Evolutionary conservation across 352 stramenopile species (phyloP).

Genomic region (Phytophthora melonis): DNA sequence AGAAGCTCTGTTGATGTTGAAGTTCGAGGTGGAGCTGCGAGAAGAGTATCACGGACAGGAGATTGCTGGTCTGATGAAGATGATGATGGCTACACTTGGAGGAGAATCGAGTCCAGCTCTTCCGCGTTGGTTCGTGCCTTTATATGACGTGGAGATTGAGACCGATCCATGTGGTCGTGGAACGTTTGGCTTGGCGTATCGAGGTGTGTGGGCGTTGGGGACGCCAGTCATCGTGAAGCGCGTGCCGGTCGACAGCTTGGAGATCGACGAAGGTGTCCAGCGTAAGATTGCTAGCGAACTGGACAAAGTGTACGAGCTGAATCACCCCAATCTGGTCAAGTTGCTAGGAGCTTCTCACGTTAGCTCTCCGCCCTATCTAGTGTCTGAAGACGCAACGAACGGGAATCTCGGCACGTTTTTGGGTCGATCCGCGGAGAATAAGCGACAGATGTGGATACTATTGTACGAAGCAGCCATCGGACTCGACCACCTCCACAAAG

Average conservation of each 20-base stretch:
- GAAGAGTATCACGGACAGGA: no score
- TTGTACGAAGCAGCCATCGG: slow-evolving; percentile 45
- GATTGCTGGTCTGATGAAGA: no score
- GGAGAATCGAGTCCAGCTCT: not conserved
- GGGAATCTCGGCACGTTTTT: slow-evolving; percentile 24
- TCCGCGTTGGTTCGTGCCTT: slow-evolving; percentile 21
- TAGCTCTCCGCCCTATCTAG: slow-evolving; percentile 17
- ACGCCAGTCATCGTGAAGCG: slow-evolving; percentile 42
- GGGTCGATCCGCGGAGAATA: not conserved
- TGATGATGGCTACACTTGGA: not conserved
- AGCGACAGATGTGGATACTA: slow-evolving; percentile 9
- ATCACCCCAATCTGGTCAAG: slow-evolving; percentile 23
- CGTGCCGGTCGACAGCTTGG: slow-evolving; percentile 5
- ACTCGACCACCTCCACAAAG: slow-evolving; percentile 40
- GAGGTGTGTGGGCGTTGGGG: slow-evolving; percentile 17
- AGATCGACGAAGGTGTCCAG: not conserved
- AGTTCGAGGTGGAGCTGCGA: no score
- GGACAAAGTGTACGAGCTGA: not conserved
- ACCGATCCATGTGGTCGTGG: slow-evolving; percentile 17
- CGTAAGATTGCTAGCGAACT: not conserved
- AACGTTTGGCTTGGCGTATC: slow-evolving; percentile 27
- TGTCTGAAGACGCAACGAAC: slow-evolving; percentile 26
- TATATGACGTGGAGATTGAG: slow-evolving; percentile 19
- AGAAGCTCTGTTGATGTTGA: no score
- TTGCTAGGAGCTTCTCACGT: slow-evolving; percentile 41